Percentiles rank a stretch among this genome's conserved stretches.
Evolutionary conservation across 2,329 filamentous ascomycete species (phyloP).

Genomic region (Sporothrix pallida): DNA sequence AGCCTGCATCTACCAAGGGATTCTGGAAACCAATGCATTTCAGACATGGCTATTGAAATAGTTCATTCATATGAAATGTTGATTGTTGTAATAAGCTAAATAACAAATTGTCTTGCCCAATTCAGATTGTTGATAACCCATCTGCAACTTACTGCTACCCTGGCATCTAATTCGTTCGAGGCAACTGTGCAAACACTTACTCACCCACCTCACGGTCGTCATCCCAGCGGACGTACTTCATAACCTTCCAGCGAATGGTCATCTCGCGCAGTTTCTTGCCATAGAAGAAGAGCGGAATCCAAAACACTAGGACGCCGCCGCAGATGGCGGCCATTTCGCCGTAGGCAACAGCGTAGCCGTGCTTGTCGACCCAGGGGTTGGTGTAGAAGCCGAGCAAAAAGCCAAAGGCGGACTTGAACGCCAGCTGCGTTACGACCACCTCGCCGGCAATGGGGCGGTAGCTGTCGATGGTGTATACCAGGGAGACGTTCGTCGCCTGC

Average conservation of each 20-base stretch:
- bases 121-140: no score
- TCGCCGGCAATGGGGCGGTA: slow-evolving; percentile 65
- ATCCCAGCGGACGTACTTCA: slow-evolving; percentile 56
- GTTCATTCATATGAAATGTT: no score
- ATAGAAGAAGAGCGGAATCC: slow-evolving; percentile 59
- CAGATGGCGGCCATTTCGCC: slow-evolving; percentile 64
- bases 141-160: no score
- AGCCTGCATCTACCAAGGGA: no score
- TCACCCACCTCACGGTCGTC: slow-evolving; percentile 62
- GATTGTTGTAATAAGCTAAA: no score
- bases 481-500: slow-evolving; percentile 60
- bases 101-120: no score
- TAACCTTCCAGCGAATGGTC: slow-evolving; percentile 56
- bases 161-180: no score
- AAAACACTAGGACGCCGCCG: slow-evolving; percentile 53
- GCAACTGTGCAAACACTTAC: slow-evolving; percentile 41
- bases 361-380: slow-evolving; percentile 60
- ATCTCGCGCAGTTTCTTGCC: slow-evolving; percentile 55
- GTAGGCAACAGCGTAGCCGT: slow-evolving; percentile 58
- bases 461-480: slow-evolving; percentile 63
- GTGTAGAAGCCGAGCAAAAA: slow-evolving; percentile 66
- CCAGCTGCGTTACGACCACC: slow-evolving; percentile 58
- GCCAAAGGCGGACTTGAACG: slow-evolving; percentile 62
- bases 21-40: no score
- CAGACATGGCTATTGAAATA: no score